phyloP scores from a whole-genome alignment of 495 filamentous ascomycete species.

The Hyphodiscus hymeniophilus region DNA sequence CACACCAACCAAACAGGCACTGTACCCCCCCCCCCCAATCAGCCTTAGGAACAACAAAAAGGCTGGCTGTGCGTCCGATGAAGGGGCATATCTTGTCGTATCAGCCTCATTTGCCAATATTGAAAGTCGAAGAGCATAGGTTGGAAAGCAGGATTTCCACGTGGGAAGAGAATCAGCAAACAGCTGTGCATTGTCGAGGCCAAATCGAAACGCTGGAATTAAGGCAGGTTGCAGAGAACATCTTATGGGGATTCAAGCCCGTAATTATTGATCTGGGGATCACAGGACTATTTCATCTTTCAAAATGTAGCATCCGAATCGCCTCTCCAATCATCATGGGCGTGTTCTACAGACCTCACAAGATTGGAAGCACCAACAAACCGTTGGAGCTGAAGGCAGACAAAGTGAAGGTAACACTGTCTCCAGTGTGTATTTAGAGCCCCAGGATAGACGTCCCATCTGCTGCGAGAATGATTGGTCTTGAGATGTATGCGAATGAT shows the following conservation, averaged over 20 bases:
- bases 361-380: background rate
- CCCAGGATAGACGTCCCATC: background rate
- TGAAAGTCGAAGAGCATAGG: constrained; percentile 2
- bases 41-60: no score
- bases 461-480: constrained; percentile 2
- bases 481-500: constrained; percentile 1
- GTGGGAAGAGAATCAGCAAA: constrained; percentile 5
- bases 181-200: constrained; percentile 5
- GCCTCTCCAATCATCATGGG: background rate
- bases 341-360: constrained; percentile 3
- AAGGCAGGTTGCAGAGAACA: constrained; percentile 6
- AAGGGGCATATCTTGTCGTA: no score
- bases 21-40: no score
- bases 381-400: constrained; percentile 1
- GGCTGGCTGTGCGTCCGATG: no score
- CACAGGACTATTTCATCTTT: background rate
- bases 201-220: constrained; percentile 7
- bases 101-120: no score
- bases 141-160: constrained; percentile 8
- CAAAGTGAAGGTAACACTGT: background rate
- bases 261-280: constrained; percentile 4
- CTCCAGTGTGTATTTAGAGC: constrained; percentile 2
- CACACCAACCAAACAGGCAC: no score
- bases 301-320: constrained; percentile 2
- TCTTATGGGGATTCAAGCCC: background rate